Percentiles rank a stretch among this genome's conserved stretches.
Conservation (phyloP, 2,329 filamentous ascomycete species). For the Xylariaceae sp. region DNA sequence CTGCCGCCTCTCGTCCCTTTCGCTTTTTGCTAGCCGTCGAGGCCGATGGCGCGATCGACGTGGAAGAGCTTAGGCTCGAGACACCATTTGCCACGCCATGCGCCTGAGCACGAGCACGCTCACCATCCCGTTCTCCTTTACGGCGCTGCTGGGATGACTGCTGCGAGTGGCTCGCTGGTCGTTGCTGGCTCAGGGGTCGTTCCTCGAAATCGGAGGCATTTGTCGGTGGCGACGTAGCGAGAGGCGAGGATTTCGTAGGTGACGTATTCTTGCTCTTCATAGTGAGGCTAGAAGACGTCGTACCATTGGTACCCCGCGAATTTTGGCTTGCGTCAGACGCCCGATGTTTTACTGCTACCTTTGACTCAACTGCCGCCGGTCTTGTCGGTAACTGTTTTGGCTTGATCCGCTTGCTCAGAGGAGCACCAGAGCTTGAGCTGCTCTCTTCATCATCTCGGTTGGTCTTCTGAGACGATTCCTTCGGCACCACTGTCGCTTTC, state of each 20-base stretch:
- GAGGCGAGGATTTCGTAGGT: slow-evolving; percentile 57
- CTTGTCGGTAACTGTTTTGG: slow-evolving; percentile 35
- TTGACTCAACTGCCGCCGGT: slow-evolving; percentile 32
- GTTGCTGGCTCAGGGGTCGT: slow-evolving; percentile 20
- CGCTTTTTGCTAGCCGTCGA: slow-evolving; percentile 38
- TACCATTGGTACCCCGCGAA: slow-evolving; percentile 37
- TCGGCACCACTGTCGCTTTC: slow-evolving; percentile 29
- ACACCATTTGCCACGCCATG: slow-evolving; percentile 23
- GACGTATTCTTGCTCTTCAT: slow-evolving; percentile 51
- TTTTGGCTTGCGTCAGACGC: slow-evolving; percentile 46
- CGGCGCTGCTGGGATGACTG: slow-evolving; percentile 20
- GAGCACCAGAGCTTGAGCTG: slow-evolving; percentile 55
- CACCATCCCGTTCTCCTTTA: slow-evolving; percentile 23
- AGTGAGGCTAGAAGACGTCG: slow-evolving; percentile 38
- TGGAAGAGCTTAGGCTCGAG: slow-evolving; percentile 22
- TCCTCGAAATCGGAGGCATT: slow-evolving; percentile 59
- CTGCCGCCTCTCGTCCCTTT: slow-evolving; percentile 32
- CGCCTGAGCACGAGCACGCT: slow-evolving; percentile 18
- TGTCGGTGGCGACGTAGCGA: slow-evolving; percentile 60
- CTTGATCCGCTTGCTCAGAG: slow-evolving; percentile 54
- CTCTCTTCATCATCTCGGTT: slow-evolving; percentile 50
- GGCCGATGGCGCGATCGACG: slow-evolving; percentile 4
- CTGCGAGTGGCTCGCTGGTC: slow-evolving; percentile 16
- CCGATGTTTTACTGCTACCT: slow-evolving; percentile 39
- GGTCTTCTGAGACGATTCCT: slow-evolving; percentile 44